These are phyloP conservation scores for Senecio squalidus DNA, from an alignment of 140 eudicot genomes.

Conservation along the genomic window DNA sequence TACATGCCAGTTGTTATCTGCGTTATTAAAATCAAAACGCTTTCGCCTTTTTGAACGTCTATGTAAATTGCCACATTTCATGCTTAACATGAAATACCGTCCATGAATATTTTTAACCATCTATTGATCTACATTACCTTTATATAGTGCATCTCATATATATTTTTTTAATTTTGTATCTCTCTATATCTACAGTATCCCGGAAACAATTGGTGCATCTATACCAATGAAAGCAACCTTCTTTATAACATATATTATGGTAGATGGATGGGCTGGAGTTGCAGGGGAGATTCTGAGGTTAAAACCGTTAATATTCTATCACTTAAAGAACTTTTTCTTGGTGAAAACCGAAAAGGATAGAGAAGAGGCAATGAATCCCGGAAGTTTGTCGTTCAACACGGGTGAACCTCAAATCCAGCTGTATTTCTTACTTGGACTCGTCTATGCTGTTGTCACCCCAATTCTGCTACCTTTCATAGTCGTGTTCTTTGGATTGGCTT, in stretches of 20 bases:
- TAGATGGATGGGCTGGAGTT: slow-evolving; percentile 92
- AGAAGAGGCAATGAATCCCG: slow-evolving; percentile 84
- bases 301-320: slow-evolving; percentile 62
- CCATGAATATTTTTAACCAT: no score
- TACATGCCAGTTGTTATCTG: neutral
- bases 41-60: neutral
- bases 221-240: slow-evolving; percentile 90
- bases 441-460: slow-evolving; percentile 78
- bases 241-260: slow-evolving; percentile 83
- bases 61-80: neutral
- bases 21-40: neutral
- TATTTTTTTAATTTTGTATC: no score
- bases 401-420: slow-evolving; percentile 91
- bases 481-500: slow-evolving; percentile 70
- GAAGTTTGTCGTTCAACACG: slow-evolving; percentile 66
- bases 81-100: neutral
- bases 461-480: slow-evolving; percentile 68
- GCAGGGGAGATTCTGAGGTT: slow-evolving; percentile 78
- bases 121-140: no score
- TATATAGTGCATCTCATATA: no score
- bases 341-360: slow-evolving; percentile 83
- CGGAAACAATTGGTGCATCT: slow-evolving; percentile 64
- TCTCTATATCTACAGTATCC: slow-evolving; percentile 40
- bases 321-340: slow-evolving; percentile 60
- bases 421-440: slow-evolving; percentile 78